Evolutionary conservation across 106 monocot genomes (phyloP).

Genomic region (Iris macrosiphon): DNA sequence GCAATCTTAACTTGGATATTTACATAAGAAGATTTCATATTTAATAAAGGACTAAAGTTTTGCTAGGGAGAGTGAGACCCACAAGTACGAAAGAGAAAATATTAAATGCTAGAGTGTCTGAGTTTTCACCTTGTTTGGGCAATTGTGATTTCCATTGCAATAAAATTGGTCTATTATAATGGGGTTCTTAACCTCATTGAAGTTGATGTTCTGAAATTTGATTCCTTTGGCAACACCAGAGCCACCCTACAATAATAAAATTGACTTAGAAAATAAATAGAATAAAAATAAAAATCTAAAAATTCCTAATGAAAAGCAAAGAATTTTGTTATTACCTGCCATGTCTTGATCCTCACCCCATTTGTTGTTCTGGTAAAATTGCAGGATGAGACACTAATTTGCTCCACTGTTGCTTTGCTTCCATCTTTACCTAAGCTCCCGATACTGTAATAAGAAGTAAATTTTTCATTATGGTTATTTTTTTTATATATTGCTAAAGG

Average conservation of each 20-base stretch:
- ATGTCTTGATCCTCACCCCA: constrained; percentile 10
- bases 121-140: no score
- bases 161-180: constrained; percentile 21
- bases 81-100: no score
- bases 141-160: no score
- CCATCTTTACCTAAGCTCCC: constrained; percentile 12
- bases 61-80: no score
- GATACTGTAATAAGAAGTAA: constrained; percentile 1
- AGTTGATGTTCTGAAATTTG: constrained; percentile 3
- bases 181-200: constrained; percentile 4
- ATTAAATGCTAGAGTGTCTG: no score
- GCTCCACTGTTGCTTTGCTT: neutral
- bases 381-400: neutral
- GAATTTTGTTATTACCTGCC: constrained; percentile 4
- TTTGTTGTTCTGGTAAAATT: neutral
- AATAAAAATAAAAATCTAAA: neutral
- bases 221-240: constrained; percentile 7
- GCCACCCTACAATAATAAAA: constrained; percentile 4
- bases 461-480: neutral
- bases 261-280: neutral
- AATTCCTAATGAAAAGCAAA: neutral
- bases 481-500: neutral
- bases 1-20: no score
- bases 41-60: no score
- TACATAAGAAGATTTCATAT: no score